A percentile compares a stretch with the other conserved stretches of the same genome.
Conservation (phyloP, 2,329 filamentous ascomycete genomes). For the Raffaelea arxii region DNA sequence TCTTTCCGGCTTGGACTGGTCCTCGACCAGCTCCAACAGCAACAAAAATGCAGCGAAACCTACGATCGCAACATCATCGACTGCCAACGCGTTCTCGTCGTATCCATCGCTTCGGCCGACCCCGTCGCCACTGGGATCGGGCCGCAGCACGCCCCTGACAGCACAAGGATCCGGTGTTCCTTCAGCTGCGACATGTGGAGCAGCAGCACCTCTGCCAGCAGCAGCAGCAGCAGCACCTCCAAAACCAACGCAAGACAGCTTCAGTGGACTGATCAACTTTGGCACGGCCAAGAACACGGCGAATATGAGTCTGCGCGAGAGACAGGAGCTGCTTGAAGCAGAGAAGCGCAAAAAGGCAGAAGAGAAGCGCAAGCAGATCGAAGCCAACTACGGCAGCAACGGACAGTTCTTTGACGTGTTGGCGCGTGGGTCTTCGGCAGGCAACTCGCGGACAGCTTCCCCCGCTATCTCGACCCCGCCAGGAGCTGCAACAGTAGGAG, state of each 20-base stretch:
- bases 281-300: slow-evolving; percentile 46
- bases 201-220: slow-evolving; percentile 23
- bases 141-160: slow-evolving; percentile 46
- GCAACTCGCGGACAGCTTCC: slow-evolving; percentile 36
- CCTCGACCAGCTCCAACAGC: slow-evolving; percentile 26
- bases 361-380: slow-evolving; percentile 60
- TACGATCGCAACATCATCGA: slow-evolving; percentile 22
- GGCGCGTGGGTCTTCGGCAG: slow-evolving; percentile 41
- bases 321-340: slow-evolving; percentile 56
- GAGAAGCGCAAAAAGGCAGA: slow-evolving; percentile 65
- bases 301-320: slow-evolving; percentile 69
- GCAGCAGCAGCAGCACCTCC: slow-evolving; percentile 24
- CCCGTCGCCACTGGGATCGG: slow-evolving; percentile 45
- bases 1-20: slow-evolving; percentile 52
- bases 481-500: slow-evolving; percentile 13
- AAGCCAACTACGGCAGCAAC: slow-evolving; percentile 68
- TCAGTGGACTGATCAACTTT: slow-evolving; percentile 64
- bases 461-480: slow-evolving; percentile 20
- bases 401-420: slow-evolving; percentile 68
- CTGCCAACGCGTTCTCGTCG: slow-evolving; percentile 25
- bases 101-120: slow-evolving; percentile 45
- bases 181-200: slow-evolving; percentile 31
- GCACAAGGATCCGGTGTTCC: slow-evolving; percentile 34
- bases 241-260: slow-evolving; percentile 59
- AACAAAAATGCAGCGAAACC: slow-evolving; percentile 9